Base-by-base conservation (phyloP, 164 flowering plant species). In the Magnolia officinalis region DNA sequence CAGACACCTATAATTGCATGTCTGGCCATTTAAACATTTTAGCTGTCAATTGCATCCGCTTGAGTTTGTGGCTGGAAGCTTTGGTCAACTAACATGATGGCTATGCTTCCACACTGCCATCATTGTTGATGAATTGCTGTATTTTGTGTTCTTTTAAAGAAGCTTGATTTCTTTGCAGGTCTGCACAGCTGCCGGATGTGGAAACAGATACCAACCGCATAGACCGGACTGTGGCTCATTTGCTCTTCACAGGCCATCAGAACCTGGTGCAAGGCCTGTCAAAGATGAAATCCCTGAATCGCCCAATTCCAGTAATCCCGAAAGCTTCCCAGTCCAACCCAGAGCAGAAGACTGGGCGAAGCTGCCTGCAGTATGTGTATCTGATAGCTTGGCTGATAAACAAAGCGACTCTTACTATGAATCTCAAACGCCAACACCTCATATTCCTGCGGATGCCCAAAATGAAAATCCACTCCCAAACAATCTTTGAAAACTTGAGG, bases 201-300 rank as follows among this genome's bases (percentile, higher is more conserved):
- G 98, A 95, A 86, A 90, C 91, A 26, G 90, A 88, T 76, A 95
- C 98, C 49, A 95, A 95, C 77, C 90, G 92, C 10, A 88, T 91
- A 78, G 98, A 95, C 76, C 89, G 98, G 16, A 81, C 82, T 1
- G 95, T 95, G 58, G 97, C 97, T 64, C 96, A 91, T 84, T 82
- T 95, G 82, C 93, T 95, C 64, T 95, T 82, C 91, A 91, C 71
- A 82, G 87, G 81, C 91, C 90, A 58, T 23, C 82, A 67, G 91
- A 89, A 8, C 77, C 80, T 19, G 63, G 87, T 26, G 84, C 67
- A 70, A 85, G 83, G 73, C 85, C 75, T 71, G 71, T 78, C 29
- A 74, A 76, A 59, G 83, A 79, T 73, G 75, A 73, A 71, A 50
- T 81, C 37, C 86, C 87, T 21, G 88, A 86, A 73, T 89, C 88